phyloP scores from a whole-genome alignment of 1,284 basidiomycete genomes.

The Amylostereum chailletii region DNA sequence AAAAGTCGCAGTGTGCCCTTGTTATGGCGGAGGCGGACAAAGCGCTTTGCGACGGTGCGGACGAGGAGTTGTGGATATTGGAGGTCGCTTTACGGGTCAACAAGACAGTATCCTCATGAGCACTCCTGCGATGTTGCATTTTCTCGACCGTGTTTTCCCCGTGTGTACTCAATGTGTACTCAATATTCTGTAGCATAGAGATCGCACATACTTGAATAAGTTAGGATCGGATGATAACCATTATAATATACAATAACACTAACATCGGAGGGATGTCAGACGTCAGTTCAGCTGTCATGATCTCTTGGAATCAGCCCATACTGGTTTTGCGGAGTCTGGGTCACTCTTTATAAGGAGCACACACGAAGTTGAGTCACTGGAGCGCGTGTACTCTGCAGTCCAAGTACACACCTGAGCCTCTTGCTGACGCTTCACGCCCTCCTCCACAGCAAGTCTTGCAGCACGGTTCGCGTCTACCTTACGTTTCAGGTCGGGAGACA shows the following conservation, averaged over 20 bases:
- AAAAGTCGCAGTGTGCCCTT: conserved; percentile 80
- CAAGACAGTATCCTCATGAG: conserved; percentile 37
- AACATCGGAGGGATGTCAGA: no score
- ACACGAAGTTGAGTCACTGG: not conserved
- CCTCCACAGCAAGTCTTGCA: conserved; percentile 46
- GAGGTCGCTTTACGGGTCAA: conserved; percentile 77
- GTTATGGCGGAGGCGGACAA: conserved; percentile 95
- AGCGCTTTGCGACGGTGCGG: conserved; percentile 93
- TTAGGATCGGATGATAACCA: no score
- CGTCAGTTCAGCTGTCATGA: no score
- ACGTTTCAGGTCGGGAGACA: conserved; percentile 60
- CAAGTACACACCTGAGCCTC: conserved; percentile 37
- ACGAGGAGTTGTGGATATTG: conserved; percentile 93
- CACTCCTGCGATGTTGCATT: not conserved
- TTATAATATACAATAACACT: no score
- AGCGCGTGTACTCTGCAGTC: not conserved
- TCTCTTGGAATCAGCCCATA: conserved; percentile 31
- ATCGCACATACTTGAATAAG: no score
- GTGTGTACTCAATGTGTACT: not conserved
- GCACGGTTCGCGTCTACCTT: conserved; percentile 58
- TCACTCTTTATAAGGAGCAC: conserved; percentile 17
- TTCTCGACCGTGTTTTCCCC: not conserved
- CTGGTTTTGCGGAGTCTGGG: conserved; percentile 41
- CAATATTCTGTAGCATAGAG: no score
- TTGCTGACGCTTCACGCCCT: conserved; percentile 41